Evolutionary conservation across 495 filamentous ascomycete genomes (phyloP).

Genomic region (Parmelia sp.): DNA sequence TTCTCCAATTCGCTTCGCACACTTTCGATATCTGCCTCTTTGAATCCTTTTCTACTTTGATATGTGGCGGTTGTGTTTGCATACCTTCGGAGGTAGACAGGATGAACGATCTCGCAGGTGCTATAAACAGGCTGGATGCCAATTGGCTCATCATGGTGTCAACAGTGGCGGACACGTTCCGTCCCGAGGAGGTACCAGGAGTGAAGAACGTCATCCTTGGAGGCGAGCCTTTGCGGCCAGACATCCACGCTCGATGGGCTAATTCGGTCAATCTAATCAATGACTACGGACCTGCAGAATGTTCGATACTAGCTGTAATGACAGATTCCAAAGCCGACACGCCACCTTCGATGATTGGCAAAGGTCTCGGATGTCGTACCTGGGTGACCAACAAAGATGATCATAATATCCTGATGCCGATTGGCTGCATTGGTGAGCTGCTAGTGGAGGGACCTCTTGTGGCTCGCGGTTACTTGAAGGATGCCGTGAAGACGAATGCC

Average conservation of each 20-base stretch:
- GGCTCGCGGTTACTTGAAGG: slow-evolving; percentile 46
- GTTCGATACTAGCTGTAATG: slow-evolving; percentile 9
- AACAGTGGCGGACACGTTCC: slow-evolving; percentile 42
- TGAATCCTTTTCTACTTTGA: slow-evolving; percentile 42
- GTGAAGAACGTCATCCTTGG: slow-evolving; percentile 44
- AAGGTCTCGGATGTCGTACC: slow-evolving; percentile 25
- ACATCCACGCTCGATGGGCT: slow-evolving; percentile 36
- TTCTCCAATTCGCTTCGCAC: slow-evolving; percentile 42
- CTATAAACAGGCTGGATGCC: slow-evolving; percentile 39
- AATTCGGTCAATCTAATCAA: slow-evolving; percentile 40
- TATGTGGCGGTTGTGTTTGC: slow-evolving; percentile 45
- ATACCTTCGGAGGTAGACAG: slow-evolving; percentile 47
- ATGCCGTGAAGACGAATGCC: slow-evolving; percentile 39
- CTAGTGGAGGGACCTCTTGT: slow-evolving; percentile 51
- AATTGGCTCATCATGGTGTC: slow-evolving; percentile 46
- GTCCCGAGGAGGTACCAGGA: slow-evolving; percentile 40
- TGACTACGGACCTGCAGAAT: slow-evolving; percentile 48
- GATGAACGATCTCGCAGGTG: slow-evolving; percentile 42
- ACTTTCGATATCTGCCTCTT: slow-evolving; percentile 45
- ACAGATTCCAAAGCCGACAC: not conserved
- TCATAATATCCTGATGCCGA: slow-evolving; percentile 40
- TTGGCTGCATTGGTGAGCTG: slow-evolving; percentile 49
- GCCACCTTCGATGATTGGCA: slow-evolving; percentile 28
- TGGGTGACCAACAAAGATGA: slow-evolving; percentile 47
- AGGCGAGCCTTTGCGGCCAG: slow-evolving; percentile 44